phyloP scores from a whole-genome alignment of 768 basidiomycete genomes.

The Rhodosporidiobolus odoratus region DNA sequence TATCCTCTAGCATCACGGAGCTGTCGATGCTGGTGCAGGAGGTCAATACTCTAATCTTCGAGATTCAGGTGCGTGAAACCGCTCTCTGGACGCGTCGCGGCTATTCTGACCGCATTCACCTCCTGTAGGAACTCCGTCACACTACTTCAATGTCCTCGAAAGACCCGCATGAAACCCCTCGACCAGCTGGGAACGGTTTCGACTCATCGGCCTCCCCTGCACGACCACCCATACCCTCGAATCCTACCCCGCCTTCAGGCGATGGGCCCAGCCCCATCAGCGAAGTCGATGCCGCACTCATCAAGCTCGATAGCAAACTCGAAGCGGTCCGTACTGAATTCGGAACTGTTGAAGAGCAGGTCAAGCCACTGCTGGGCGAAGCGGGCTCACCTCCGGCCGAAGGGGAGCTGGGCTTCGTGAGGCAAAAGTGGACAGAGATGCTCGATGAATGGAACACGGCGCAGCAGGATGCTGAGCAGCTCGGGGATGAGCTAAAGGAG shows the following conservation, averaged over 20 bases:
- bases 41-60: constrained; percentile 38
- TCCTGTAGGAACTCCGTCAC: constrained; percentile 39
- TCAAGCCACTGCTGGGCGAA: constrained; percentile 1
- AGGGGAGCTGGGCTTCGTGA: constrained; percentile 50
- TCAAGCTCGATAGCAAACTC: constrained; percentile 33
- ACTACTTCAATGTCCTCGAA: constrained; percentile 1
- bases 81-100: background rate
- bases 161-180: background rate
- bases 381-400: constrained; percentile 41
- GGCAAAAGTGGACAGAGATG: constrained; percentile 70
- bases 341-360: background rate
- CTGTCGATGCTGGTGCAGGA: constrained; percentile 29
- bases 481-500: constrained; percentile 89
- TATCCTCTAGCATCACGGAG: constrained; percentile 38
- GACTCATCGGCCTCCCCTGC: no score
- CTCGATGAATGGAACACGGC: constrained; percentile 68
- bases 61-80: constrained; percentile 34
- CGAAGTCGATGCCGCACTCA: constrained; percentile 37
- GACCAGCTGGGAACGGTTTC: background rate
- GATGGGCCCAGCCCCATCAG: background rate
- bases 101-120: background rate
- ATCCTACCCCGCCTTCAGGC: no score
- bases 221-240: background rate
- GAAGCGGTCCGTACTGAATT: constrained; percentile 27
- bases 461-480: constrained; percentile 49